Evolutionary conservation across 2,329 filamentous ascomycete genomes (phyloP).

Genomic region (Diplodia intermedia): DNA sequence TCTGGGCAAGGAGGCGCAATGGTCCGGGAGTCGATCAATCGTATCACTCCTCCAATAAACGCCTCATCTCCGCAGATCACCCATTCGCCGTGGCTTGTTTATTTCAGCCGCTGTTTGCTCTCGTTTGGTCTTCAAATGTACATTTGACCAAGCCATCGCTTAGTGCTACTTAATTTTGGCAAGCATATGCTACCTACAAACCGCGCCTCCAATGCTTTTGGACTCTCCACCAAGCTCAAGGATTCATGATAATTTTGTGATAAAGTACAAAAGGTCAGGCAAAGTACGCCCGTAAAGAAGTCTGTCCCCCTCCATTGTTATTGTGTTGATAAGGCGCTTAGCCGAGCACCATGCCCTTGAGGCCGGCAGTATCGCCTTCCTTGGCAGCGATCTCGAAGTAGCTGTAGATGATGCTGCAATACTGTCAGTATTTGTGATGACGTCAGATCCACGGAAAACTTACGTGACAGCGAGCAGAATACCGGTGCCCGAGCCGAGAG

Average conservation of each 20-base stretch:
- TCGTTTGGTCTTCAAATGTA: constrained; percentile 23
- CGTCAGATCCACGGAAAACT: constrained; percentile 55
- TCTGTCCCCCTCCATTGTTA: neutral
- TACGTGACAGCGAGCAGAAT: constrained; percentile 98
- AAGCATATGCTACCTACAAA: constrained; percentile 21
- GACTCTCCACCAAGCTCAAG: constrained; percentile 5
- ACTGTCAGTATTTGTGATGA: constrained; percentile 36
- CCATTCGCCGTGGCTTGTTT: constrained; percentile 6
- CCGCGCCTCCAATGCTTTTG: constrained; percentile 26
- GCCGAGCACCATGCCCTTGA: constrained; percentile 70
- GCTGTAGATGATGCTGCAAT: constrained; percentile 88
- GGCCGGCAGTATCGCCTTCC: constrained; percentile 89
- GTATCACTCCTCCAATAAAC: constrained; percentile 24
- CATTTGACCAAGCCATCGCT: constrained; percentile 20
- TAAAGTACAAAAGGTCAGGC: constrained; percentile 30
- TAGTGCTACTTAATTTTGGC: neutral
- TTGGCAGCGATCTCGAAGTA: constrained; percentile 99
- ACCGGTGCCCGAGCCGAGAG: constrained; percentile 95
- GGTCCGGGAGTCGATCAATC: neutral
- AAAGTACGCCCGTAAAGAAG: constrained; percentile 12
- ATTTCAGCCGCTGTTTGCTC: constrained; percentile 15
- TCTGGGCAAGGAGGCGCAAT: constrained; percentile 23
- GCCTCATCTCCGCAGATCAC: constrained; percentile 23
- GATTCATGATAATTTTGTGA: constrained; percentile 25
- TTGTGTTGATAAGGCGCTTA: constrained; percentile 37